phyloP scores from a whole-genome alignment of 1,139 yeast species.

The Geotrichum cucujoidarum region DNA sequence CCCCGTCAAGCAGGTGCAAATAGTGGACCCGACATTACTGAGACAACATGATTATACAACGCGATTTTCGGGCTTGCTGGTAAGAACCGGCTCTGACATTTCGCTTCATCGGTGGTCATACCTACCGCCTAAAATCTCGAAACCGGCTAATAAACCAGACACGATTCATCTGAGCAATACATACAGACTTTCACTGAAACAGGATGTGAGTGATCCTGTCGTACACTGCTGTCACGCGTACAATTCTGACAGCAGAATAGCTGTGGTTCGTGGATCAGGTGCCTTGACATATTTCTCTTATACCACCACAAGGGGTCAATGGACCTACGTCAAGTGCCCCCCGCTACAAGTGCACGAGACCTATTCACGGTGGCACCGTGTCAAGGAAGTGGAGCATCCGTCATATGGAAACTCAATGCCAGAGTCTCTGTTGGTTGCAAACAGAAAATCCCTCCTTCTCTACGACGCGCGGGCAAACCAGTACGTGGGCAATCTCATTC shows the following conservation, averaged over 20 bases:
- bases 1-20: constrained; percentile 12
- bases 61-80: constrained; percentile 5
- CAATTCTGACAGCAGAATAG: constrained; percentile 5
- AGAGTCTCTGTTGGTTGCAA: constrained; percentile 13
- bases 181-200: constrained; percentile 10
- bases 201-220: constrained; percentile 7
- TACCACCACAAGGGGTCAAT: background rate
- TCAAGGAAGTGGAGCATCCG: constrained; percentile 7
- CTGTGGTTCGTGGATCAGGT: constrained; percentile 15
- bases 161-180: constrained; percentile 5
- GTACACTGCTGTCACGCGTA: constrained; percentile 13
- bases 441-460: constrained; percentile 12
- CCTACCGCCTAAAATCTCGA: background rate
- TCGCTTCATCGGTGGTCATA: constrained; percentile 13
- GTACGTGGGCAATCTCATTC: constrained; percentile 11
- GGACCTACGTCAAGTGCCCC: constrained; percentile 11
- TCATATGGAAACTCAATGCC: background rate
- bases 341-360: constrained; percentile 11
- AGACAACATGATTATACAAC: background rate
- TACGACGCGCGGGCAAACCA: constrained; percentile 4
- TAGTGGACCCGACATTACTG: constrained; percentile 6
- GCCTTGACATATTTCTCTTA: constrained; percentile 9
- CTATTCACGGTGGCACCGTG: constrained; percentile 13
- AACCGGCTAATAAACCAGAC: background rate
- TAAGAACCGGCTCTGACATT: constrained; percentile 12